Conservation (phyloP, 2,329 filamentous ascomycete species). For the Knoxdaviesia capensis region DNA sequence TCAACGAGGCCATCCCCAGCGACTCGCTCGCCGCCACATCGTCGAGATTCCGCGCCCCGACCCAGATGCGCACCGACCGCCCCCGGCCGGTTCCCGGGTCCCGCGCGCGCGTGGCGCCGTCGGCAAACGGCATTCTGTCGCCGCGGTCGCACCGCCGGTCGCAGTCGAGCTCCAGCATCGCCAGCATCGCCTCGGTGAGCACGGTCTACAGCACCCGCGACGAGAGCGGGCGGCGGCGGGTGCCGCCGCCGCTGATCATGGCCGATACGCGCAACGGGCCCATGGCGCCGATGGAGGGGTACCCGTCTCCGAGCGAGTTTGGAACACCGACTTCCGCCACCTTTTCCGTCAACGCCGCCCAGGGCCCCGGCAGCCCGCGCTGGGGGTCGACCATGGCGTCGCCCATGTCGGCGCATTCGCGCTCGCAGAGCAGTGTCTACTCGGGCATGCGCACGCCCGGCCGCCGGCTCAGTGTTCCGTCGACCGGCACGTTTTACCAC, state of each 20-base stretch:
- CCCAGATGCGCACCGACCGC: no score
- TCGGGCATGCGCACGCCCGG: slow-evolving; percentile 43
- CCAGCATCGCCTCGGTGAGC: slow-evolving; percentile 44
- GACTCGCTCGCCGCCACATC: slow-evolving; percentile 63
- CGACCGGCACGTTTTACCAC: slow-evolving; percentile 37
- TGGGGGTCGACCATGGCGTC: slow-evolving; percentile 48
- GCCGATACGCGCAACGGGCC: slow-evolving; percentile 38
- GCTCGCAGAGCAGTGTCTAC: slow-evolving; percentile 52
- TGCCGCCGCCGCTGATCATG: slow-evolving; percentile 71
- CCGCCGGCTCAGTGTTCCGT: slow-evolving; percentile 67
- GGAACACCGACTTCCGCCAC: slow-evolving; percentile 71
- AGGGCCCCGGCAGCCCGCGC: slow-evolving; percentile 46
- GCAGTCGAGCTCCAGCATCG: slow-evolving; percentile 71
- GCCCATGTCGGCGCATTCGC: slow-evolving; percentile 48
- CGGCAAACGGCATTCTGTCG: no score
- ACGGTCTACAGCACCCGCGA: slow-evolving; percentile 48
- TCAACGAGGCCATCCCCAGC: slow-evolving; percentile 88
- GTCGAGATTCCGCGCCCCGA: no score
- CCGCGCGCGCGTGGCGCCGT: no score
- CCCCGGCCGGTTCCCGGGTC: no score
- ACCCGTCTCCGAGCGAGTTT: slow-evolving; percentile 51
- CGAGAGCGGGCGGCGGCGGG: slow-evolving; percentile 36
- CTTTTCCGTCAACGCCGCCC: slow-evolving; percentile 41
- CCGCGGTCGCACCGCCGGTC: slow-evolving; percentile 47
- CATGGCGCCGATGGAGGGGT: slow-evolving; percentile 44